Percentiles rank a stretch among this genome's conserved stretches.
These are phyloP conservation scores for Aspergillus novofumigatus DNA, from an alignment of 2,329 filamentous ascomycete genomes.

Conservation along the genomic window DNA sequence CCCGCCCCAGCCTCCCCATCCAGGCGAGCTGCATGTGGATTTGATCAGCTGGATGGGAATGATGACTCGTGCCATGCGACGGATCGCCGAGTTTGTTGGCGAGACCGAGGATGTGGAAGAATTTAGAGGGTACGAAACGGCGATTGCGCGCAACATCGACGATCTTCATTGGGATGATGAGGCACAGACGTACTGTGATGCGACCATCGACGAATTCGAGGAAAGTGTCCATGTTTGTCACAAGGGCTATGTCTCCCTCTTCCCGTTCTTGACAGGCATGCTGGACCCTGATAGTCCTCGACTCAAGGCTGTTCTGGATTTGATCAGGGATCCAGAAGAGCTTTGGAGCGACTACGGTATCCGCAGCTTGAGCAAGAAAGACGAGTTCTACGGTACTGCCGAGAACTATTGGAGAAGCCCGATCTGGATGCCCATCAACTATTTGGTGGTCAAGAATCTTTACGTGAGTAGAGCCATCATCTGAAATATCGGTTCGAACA, in stretches of 20 bases:
- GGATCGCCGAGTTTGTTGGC: constrained; percentile 71
- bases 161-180: constrained; percentile 89
- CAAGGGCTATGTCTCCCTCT: constrained; percentile 91
- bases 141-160: constrained; percentile 79
- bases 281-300: constrained; percentile 69
- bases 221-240: constrained; percentile 88
- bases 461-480: constrained; percentile 54
- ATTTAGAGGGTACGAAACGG: constrained; percentile 67
- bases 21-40: constrained; percentile 92
- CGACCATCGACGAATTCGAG: constrained; percentile 91
- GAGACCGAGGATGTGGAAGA: constrained; percentile 71
- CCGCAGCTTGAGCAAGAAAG: constrained; percentile 78
- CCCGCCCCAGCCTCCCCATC: constrained; percentile 90
- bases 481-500: neutral
- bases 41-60: constrained; percentile 96
- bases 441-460: constrained; percentile 74
- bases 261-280: constrained; percentile 85
- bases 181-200: constrained; percentile 84
- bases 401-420: constrained; percentile 98
- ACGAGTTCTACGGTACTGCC: constrained; percentile 77
- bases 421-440: constrained; percentile 96
- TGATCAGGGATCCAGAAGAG: constrained; percentile 75
- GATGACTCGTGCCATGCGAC: constrained; percentile 81
- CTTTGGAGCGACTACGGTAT: constrained; percentile 91
- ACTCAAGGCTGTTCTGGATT: constrained; percentile 68